Evolutionary conservation across 768 basidiomycete species (phyloP).

Genomic region (Pleurotus cornucopiae): DNA sequence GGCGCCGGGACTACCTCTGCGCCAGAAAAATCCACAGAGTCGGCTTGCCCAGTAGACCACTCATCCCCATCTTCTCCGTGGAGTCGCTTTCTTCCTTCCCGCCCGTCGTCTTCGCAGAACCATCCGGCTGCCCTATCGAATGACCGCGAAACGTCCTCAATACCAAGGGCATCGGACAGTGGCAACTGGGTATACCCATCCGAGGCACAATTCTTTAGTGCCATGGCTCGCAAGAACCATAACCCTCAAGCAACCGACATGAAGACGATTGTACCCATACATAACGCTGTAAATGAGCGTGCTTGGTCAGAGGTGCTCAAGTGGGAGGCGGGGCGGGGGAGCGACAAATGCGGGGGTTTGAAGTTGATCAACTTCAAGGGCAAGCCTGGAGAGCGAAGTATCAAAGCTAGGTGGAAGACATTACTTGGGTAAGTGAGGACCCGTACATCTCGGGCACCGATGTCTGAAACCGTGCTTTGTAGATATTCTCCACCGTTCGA

Average conservation of each 20-base stretch:
- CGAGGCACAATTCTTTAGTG: slow-evolving; percentile 97
- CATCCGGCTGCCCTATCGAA: slow-evolving; percentile 46
- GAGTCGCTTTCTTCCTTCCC: slow-evolving; percentile 10
- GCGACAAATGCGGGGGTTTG: slow-evolving; percentile 76
- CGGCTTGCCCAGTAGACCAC: slow-evolving; percentile 65
- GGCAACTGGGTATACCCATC: slow-evolving; percentile 96
- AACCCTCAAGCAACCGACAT: slow-evolving; percentile 86
- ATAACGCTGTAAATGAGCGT: slow-evolving; percentile 97
- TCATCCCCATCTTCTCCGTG: slow-evolving; percentile 17
- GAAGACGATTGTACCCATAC: slow-evolving; percentile 94
- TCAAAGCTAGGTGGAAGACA: slow-evolving; percentile 77
- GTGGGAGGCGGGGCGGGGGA: slow-evolving; percentile 82
- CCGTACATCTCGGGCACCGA: slow-evolving; percentile 10
- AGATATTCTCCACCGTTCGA: slow-evolving; percentile 96
- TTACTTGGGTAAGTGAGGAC: slow-evolving; percentile 70
- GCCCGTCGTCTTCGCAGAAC: slow-evolving; percentile 15
- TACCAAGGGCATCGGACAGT: slow-evolving; percentile 65
- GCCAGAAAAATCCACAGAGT: slow-evolving; percentile 19
- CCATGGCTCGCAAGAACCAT: slow-evolving; percentile 93
- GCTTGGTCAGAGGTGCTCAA: slow-evolving; percentile 80
- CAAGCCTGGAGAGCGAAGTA: slow-evolving; percentile 71
- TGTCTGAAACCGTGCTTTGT: not conserved
- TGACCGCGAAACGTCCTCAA: slow-evolving; percentile 82
- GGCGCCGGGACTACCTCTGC: slow-evolving; percentile 15
- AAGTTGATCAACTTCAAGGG: slow-evolving; percentile 91